Conservation (phyloP, 2,329 filamentous ascomycete genomes). For the Arthroderma uncinatum region DNA sequence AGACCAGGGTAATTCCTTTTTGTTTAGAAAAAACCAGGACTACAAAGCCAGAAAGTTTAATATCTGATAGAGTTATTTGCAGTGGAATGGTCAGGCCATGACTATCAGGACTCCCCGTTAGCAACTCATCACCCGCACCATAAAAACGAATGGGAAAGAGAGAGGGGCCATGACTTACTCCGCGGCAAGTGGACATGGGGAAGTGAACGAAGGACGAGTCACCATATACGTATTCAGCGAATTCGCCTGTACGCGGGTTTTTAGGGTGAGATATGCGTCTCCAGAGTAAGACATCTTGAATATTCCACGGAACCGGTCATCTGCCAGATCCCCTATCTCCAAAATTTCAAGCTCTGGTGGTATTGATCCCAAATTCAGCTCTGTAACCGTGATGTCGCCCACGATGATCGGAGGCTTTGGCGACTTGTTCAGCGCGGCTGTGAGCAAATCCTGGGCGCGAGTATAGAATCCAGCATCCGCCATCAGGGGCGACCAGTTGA, state of each 20-base stretch:
- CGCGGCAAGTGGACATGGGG: slow-evolving; percentile 81
- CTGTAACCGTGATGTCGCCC: slow-evolving; percentile 96
- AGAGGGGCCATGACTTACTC: slow-evolving; percentile 36
- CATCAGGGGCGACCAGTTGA: slow-evolving; percentile 99
- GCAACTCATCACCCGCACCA: not conserved
- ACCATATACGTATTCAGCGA: slow-evolving; percentile 91
- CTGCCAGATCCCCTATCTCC: slow-evolving; percentile 93
- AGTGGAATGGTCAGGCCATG: slow-evolving; percentile 93
- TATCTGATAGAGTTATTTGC: slow-evolving; percentile 90
- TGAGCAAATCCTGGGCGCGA: slow-evolving; percentile 86
- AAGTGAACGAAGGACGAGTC: slow-evolving; percentile 84
- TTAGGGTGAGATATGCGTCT: slow-evolving; percentile 88
- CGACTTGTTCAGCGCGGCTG: slow-evolving; percentile 90
- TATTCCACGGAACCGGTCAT: slow-evolving; percentile 92
- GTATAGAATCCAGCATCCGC: slow-evolving; percentile 86
- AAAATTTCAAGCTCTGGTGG: slow-evolving; percentile 93
- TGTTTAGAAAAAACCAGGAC: slow-evolving; percentile 96
- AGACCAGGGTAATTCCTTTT: slow-evolving; percentile 92
- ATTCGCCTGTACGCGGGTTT: slow-evolving; percentile 95
- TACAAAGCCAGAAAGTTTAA: slow-evolving; percentile 91
- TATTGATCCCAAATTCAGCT: slow-evolving; percentile 89
- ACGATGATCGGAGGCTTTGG: slow-evolving; percentile 98
- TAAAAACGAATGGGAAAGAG: not conserved
- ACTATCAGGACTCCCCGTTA: slow-evolving; percentile 20
- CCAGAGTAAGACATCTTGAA: slow-evolving; percentile 99